Evolutionary conservation across 208 protist species (phyloP).

Genomic region (Acanthamoeba culbertsoni): DNA sequence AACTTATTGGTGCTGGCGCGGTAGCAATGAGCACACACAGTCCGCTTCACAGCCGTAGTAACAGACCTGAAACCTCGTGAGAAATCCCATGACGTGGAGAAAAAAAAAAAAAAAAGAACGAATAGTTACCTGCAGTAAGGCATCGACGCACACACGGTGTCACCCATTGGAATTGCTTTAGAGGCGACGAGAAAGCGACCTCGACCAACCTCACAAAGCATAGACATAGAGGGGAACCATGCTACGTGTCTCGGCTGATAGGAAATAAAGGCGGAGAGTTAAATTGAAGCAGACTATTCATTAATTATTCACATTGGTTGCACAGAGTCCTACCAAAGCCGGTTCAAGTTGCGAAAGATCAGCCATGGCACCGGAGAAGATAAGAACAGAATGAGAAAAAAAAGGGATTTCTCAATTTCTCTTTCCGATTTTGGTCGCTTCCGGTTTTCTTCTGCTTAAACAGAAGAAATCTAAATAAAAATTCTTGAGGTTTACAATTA

Average conservation of each 20-base stretch:
- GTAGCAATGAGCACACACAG: conserved; percentile 19
- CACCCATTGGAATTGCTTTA: neutral
- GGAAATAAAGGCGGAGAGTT: too few species aligned
- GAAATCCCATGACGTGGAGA: neutral
- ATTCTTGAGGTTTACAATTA: too few species aligned
- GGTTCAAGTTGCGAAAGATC: too few species aligned
- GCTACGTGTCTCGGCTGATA: neutral
- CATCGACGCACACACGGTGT: neutral
- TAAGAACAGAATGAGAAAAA: too few species aligned
- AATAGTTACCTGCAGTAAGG: conserved; percentile 26
- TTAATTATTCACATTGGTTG: neutral
- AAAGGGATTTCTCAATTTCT: too few species aligned
- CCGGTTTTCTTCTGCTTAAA: too few species aligned
- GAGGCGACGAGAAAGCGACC: conserved; percentile 22
- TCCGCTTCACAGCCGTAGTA: neutral
- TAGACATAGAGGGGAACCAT: neutral
- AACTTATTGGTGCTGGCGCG: neutral
- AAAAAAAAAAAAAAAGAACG: neutral
- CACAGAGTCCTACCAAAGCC: too few species aligned
- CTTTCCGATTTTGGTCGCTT: too few species aligned
- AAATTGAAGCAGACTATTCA: neutral
- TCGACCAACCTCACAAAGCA: neutral
- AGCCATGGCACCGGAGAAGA: too few species aligned
- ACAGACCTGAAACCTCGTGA: neutral
- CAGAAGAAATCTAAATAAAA: too few species aligned